These are phyloP conservation scores for Mycena epipterygia DNA, from an alignment of 768 basidiomycete genomes.

Conservation along the genomic window DNA sequence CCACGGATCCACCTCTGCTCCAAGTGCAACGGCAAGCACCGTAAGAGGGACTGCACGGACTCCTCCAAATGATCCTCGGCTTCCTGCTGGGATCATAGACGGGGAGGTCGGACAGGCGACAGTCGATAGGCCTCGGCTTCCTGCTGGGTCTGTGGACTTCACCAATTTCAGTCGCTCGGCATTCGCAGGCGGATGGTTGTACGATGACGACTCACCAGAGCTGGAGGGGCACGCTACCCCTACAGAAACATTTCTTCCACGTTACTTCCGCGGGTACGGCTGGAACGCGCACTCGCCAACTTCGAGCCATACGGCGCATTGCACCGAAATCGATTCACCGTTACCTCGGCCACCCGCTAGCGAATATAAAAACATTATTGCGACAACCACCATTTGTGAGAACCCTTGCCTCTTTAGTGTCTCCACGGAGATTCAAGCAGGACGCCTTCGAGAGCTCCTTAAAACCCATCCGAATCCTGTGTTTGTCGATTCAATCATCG, in stretches of 20 bases:
- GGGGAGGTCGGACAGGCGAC: background rate
- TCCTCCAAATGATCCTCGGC: conserved; percentile 11
- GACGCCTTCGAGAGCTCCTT: background rate
- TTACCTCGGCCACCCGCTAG: background rate
- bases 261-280: background rate
- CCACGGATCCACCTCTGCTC: background rate
- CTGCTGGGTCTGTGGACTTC: conserved; percentile 14
- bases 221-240: background rate
- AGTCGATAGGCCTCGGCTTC: background rate
- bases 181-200: background rate
- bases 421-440: background rate
- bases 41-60: background rate
- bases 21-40: background rate
- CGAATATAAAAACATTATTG: background rate
- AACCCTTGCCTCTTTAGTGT: background rate
- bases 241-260: background rate
- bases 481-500: background rate
- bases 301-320: background rate
- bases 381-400: background rate
- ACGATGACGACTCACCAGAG: background rate
- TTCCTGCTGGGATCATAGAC: conserved; percentile 6
- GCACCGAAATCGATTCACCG: background rate
- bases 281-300: background rate
- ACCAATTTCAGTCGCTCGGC: background rate
- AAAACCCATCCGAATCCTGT: background rate